Conservation (phyloP, 2,329 filamentous ascomycete genomes). For the Cladosporium phlei region DNA sequence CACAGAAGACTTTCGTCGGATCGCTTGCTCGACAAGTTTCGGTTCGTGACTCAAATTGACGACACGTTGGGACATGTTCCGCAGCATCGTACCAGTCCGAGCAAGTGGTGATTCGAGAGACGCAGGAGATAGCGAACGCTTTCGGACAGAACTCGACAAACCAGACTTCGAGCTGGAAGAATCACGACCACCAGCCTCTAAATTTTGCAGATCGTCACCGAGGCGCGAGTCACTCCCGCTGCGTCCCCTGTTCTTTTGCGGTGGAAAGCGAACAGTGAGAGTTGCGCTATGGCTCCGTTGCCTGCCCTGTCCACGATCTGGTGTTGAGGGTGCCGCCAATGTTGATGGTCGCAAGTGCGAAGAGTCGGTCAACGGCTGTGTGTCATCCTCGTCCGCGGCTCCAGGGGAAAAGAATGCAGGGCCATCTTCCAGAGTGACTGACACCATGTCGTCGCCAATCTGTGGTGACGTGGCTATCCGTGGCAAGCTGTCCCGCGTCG, state of each 20-base stretch:
- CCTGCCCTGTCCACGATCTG: conserved; percentile 45
- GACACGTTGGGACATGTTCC: conserved; percentile 89
- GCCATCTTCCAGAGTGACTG: conserved; percentile 48
- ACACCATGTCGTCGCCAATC: conserved; percentile 31
- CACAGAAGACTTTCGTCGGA: conserved; percentile 57
- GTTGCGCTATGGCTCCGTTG: conserved; percentile 36
- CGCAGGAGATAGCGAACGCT: conserved; percentile 42
- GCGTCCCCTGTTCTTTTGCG: conserved; percentile 30
- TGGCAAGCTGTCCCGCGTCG: conserved; percentile 25
- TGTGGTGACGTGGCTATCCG: conserved; percentile 24
- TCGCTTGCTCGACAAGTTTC: conserved; percentile 66
- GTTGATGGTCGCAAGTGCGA: conserved; percentile 54
- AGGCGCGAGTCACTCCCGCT: conserved; percentile 42
- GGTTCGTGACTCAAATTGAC: conserved; percentile 95
- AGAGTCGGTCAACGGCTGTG: conserved; percentile 55
- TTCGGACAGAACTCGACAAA: conserved; percentile 44
- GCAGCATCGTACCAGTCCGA: conserved; percentile 48
- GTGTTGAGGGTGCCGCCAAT: conserved; percentile 39
- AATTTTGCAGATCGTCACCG: conserved; percentile 55
- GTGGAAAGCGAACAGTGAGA: conserved; percentile 51
- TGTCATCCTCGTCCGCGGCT: conserved; percentile 48
- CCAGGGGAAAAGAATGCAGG: conserved; percentile 51
- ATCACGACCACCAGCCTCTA: conserved; percentile 57
- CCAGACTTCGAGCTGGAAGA: conserved; percentile 55
- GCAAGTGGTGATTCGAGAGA: conserved; percentile 42